phyloP scores from a whole-genome alignment of 345 rosid genomes.

The rapeseed (Brassica napus) region Da-Ae NC_063449.1:39788001-39788500 shows the following conservation, averaged over 20 bases:
- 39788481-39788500: not conserved
- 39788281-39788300: no score
- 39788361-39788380: not conserved
- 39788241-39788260: no score
- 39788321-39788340: no score
- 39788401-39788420: not conserved
- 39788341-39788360: not conserved
- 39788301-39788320: no score
- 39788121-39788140: not conserved
- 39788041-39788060: not conserved
- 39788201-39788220: no score
- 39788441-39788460: not conserved
- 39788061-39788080: not conserved
- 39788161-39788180: not conserved
- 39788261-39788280: no score
- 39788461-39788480: not conserved
- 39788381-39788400: not conserved
- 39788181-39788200: no score
- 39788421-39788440: not conserved
- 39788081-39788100: not conserved
- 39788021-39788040: constrained; percentile 2
- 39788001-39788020: not conserved
- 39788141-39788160: not conserved
- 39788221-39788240: no score
- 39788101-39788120: not conserved